Evolutionary conservation across 23 red algal genomes (phyloP).

Genomic region (Gracilaria domingensis): DNA sequence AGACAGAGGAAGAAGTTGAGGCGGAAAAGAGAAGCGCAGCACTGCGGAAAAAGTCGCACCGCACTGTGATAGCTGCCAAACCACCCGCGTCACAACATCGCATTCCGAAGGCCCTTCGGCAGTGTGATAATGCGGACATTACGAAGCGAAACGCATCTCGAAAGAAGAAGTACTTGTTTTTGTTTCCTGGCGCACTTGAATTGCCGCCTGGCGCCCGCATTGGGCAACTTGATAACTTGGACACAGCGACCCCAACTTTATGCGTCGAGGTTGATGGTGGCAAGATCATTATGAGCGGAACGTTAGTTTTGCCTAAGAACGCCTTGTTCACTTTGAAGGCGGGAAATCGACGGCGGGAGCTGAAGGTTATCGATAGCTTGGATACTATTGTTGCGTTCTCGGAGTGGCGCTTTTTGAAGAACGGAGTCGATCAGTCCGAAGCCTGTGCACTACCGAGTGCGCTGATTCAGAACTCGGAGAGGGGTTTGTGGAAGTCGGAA

Average conservation of each 20-base stretch:
- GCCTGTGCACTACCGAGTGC: not conserved
- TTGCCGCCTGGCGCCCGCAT: conserved; percentile 49
- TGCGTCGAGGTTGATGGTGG: conserved; percentile 38
- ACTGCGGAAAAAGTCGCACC: not conserved
- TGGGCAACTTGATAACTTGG: conserved; percentile 41
- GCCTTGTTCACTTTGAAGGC: conserved; percentile 44
- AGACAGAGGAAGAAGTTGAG: not conserved
- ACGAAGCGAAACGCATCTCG: conserved; percentile 53
- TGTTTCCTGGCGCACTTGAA: conserved; percentile 62
- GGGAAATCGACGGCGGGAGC: conserved; percentile 11
- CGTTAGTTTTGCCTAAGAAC: conserved; percentile 60
- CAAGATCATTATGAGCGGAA: conserved; percentile 26
- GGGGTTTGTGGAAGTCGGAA: conserved; percentile 14
- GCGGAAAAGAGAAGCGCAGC: not conserved
- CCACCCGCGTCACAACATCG: not conserved
- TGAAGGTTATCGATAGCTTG: conserved; percentile 46
- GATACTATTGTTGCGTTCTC: conserved; percentile 70
- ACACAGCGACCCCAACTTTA: conserved; percentile 49
- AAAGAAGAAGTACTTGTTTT: conserved; percentile 64
- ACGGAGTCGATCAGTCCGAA: not conserved
- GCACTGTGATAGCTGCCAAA: not conserved
- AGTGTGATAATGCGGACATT: conserved; percentile 66
- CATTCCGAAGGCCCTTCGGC: conserved; percentile 23
- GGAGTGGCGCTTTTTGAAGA: conserved; percentile 66
- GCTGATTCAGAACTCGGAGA: not conserved